Evolutionary conservation across 371 early-diverging fungal species (phyloP).

Genomic region (Rhizopus arrhizus): DNA sequence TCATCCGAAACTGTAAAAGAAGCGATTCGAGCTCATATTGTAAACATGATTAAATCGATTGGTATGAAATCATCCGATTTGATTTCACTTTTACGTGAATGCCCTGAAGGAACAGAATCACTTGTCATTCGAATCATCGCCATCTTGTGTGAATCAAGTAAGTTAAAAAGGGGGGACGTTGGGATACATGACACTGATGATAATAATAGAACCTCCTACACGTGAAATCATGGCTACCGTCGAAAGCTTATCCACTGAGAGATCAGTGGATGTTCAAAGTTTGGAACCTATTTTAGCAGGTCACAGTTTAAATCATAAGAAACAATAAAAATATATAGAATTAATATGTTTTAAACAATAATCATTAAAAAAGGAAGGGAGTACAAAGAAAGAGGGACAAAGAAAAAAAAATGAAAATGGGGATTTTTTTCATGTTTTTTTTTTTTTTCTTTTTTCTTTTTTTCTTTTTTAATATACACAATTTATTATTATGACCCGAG

Average conservation of each 20-base stretch:
- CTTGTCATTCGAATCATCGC: slow-evolving; percentile 72
- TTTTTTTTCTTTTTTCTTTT: slow-evolving; percentile 2
- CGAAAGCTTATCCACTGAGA: slow-evolving; percentile 16
- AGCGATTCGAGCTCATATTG: slow-evolving; percentile 66
- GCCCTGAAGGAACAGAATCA: slow-evolving; percentile 76
- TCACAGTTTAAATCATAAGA: slow-evolving; percentile 13
- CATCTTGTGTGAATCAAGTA: slow-evolving; percentile 74
- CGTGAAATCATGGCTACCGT: slow-evolving; percentile 27
- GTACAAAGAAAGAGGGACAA: background rate
- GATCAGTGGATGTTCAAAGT: slow-evolving; percentile 23
- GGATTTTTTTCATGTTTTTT: slow-evolving; percentile 13
- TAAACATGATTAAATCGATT: slow-evolving; percentile 75
- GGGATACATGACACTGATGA: too few species aligned
- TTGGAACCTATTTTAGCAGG: slow-evolving; percentile 25
- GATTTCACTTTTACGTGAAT: slow-evolving; percentile 61
- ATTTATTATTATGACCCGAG: background rate
- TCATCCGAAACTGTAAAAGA: slow-evolving; percentile 58
- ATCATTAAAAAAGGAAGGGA: background rate
- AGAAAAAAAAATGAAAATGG: slow-evolving; percentile 8
- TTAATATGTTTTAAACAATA: background rate
- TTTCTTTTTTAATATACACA: slow-evolving; percentile 9
- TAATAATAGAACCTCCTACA: slow-evolving; percentile 28
- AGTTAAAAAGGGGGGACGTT: background rate
- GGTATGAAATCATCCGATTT: slow-evolving; percentile 66
- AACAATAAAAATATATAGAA: slow-evolving; percentile 4